phyloP scores from a whole-genome alignment of 169 alveolate species.

The Cryptosporidium canis region DNA sequence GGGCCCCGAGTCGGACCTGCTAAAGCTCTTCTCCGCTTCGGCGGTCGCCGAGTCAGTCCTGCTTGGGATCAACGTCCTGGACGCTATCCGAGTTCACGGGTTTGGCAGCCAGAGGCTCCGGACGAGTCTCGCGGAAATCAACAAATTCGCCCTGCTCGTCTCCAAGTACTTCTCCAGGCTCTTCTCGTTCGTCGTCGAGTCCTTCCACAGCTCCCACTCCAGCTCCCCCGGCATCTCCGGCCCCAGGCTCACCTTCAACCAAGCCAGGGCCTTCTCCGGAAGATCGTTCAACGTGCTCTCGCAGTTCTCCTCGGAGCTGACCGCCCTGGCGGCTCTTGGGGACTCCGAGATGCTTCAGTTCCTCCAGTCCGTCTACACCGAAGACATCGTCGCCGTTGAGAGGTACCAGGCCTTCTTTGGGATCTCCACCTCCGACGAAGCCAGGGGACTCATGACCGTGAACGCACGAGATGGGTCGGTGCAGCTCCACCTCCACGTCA shows the following conservation, averaged over 20 bases:
- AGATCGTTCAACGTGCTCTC: neutral
- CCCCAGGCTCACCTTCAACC: neutral
- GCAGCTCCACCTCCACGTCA: neutral
- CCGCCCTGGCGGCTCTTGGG: neutral
- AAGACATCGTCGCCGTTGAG: neutral
- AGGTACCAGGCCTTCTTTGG: slow-evolving; percentile 34
- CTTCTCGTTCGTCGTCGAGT: neutral
- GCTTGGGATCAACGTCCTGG: slow-evolving; percentile 22
- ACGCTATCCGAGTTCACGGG: slow-evolving; percentile 62
- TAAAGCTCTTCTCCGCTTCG: neutral
- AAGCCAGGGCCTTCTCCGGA: neutral
- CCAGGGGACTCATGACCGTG: slow-evolving; percentile 53
- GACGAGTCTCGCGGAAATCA: neutral
- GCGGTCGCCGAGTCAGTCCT: neutral
- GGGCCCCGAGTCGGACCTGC: neutral
- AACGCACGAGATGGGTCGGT: neutral
- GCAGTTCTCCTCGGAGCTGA: neutral
- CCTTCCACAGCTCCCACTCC: neutral
- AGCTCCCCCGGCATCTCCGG: neutral
- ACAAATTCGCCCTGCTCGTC: slow-evolving; percentile 14
- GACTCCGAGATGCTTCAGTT: neutral
- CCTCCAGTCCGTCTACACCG: neutral
- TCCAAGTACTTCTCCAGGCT: slow-evolving; percentile 17
- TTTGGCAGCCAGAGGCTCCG: neutral
- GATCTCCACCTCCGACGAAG: neutral